Evolutionary conservation across 2,329 filamentous ascomycete species (phyloP).

Genomic region (Paraphoma chrysanthemicola): DNA sequence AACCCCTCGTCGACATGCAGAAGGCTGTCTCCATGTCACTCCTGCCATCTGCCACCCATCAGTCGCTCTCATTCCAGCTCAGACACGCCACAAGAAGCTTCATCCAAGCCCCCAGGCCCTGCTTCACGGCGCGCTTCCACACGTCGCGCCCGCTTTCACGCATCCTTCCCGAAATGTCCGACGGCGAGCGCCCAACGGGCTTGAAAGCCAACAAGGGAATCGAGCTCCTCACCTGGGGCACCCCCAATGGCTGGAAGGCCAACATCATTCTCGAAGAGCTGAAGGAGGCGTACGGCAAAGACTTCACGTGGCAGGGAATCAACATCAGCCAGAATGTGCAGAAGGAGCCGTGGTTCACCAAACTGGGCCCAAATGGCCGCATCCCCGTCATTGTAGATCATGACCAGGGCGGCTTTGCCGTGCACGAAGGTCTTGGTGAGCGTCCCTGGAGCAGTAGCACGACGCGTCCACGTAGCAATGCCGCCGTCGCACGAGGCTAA

Average conservation of each 20-base stretch:
- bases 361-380: constrained; percentile 68
- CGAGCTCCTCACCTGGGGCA: constrained; percentile 67
- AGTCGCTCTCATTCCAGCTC: constrained; percentile 23
- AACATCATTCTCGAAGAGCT: constrained; percentile 71
- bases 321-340: constrained; percentile 68
- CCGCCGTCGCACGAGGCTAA: constrained; percentile 7
- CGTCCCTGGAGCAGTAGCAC: too few species aligned
- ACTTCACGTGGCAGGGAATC: constrained; percentile 66
- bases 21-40: constrained; percentile 26
- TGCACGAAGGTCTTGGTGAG: constrained; percentile 52
- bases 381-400: constrained; percentile 73
- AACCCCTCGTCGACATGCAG: constrained; percentile 30
- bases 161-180: constrained; percentile 31
- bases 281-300: constrained; percentile 66
- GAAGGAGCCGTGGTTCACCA: constrained; percentile 71
- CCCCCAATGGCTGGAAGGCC: constrained; percentile 61
- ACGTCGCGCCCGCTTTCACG: constrained; percentile 22
- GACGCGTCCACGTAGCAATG: background rate
- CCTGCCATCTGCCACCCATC: constrained; percentile 19
- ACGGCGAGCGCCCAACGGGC: constrained; percentile 56
- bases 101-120: constrained; percentile 14
- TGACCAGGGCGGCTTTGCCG: constrained; percentile 64
- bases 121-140: constrained; percentile 25
- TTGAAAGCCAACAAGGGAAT: constrained; percentile 69
- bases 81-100: constrained; percentile 17